Conservation (phyloP, 169 alveolate species). For the Ichthyophthirius multifiliis region DNA sequence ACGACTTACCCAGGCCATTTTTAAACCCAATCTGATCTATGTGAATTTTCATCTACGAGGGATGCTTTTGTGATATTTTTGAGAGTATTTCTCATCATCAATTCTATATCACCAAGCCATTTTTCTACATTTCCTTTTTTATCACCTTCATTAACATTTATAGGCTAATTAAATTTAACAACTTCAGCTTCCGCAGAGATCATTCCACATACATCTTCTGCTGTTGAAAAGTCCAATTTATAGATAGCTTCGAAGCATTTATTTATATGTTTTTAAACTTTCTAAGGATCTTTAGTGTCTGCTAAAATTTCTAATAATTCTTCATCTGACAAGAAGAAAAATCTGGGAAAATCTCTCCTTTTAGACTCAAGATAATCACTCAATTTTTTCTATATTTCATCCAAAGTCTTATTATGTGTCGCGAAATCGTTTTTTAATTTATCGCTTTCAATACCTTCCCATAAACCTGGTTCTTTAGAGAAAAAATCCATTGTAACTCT, state of each 20-base stretch:
- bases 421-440: constrained; percentile 60
- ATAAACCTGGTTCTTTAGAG: constrained; percentile 20
- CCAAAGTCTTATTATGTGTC: constrained; percentile 71
- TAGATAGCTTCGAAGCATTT: constrained; percentile 86
- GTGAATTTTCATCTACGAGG: background rate
- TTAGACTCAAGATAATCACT: constrained; percentile 82
- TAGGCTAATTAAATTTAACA: constrained; percentile 54
- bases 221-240: constrained; percentile 56
- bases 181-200: constrained; percentile 86
- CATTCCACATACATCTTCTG: constrained; percentile 57
- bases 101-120: constrained; percentile 85
- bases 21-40: constrained; percentile 75
- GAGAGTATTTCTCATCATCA: constrained; percentile 72
- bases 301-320: constrained; percentile 85
- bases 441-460: constrained; percentile 73
- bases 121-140: constrained; percentile 85
- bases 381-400: constrained; percentile 70
- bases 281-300: constrained; percentile 81
- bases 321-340: constrained; percentile 87
- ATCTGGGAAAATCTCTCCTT: constrained; percentile 85
- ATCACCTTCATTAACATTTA: constrained; percentile 75
- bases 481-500: constrained; percentile 53
- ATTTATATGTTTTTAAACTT: constrained; percentile 78
- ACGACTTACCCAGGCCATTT: constrained; percentile 78
- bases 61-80: constrained; percentile 20